Base-by-base conservation (phyloP, 2,329 filamentous ascomycete species). In the Daldinia eschscholtzii region DNA sequence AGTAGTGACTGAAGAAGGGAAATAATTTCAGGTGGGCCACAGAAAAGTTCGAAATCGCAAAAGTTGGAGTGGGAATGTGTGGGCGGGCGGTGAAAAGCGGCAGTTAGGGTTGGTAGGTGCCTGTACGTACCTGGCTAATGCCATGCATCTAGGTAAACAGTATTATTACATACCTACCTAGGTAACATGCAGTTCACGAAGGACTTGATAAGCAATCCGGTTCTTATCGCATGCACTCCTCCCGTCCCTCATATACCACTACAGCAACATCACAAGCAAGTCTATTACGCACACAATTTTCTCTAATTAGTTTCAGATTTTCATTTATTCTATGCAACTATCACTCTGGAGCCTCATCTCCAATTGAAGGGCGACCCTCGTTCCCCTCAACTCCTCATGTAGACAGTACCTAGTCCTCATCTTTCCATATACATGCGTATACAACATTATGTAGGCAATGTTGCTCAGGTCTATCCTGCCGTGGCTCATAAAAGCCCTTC, bases 31-130 rank as follows among this genome's bases (percentile, higher is more conserved):
- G 26, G 65, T 61, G 65, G 64, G 57, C 56, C 61, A n/a, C 33
- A 42, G 55, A 64, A 71, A 70, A 68, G 61, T 61, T 68, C 18
- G 60, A 70, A 70, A 65, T 62, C 41, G 18, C 35, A 61, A 66
- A 42, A 57, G 46, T 61, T 59, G 35, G 60, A 58, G 56, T 18
- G 28, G 28, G 69, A 74, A 76, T 77, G 75, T 78, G 77, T 76
- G 78, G 65, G 74, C 64, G 74, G 78, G 83, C 83, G 83, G 83
- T 85, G 76, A 78, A 39, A 4, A 6, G 4, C 26, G 83, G 83
- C 83, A 85, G 79, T 83, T 85, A 83, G 82, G 83, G 82, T 76
- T 70, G 60, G 53, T 57, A 37, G 44, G 46, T 53, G 69, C 33
- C 10, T 18, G 30, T 44, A 59, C 26, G 13, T 55, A 59, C 30